Evolutionary conservation across 2,329 filamentous ascomycete genomes (phyloP).

Genomic region (Arthrobotrys pseudoclavata): DNA sequence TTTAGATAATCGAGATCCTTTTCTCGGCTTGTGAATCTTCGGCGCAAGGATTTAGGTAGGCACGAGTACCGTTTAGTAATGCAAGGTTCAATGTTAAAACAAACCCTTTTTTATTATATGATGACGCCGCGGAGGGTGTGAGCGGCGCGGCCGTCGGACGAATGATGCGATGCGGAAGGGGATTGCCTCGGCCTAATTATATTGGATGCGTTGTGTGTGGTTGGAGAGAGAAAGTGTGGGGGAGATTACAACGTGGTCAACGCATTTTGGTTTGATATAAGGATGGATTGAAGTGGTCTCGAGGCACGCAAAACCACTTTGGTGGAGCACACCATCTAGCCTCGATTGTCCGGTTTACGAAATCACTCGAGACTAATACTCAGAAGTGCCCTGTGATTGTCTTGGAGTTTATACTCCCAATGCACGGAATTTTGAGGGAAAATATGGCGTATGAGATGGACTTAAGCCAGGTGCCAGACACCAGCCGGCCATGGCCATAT

Average conservation of each 20-base stretch:
- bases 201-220: conserved; percentile 15
- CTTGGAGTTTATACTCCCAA: too few species aligned
- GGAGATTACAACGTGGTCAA: conserved; percentile 22
- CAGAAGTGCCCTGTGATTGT: too few species aligned
- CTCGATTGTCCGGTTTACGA: too few species aligned
- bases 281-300: too few species aligned
- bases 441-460: too few species aligned
- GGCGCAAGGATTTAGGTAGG: conserved; percentile 2
- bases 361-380: too few species aligned
- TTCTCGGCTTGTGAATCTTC: conserved; percentile 20
- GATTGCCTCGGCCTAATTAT: conserved; percentile 55
- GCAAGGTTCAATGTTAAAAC: background rate
- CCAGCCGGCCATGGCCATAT: too few species aligned
- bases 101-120: background rate
- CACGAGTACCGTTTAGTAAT: background rate
- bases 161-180: conserved; percentile 34
- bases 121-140: background rate
- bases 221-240: conserved; percentile 15
- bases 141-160: conserved; percentile 13
- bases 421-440: too few species aligned
- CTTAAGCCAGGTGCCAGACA: too few species aligned
- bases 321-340: too few species aligned
- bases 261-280: background rate
- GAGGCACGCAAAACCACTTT: too few species aligned
- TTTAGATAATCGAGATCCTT: conserved; percentile 30